phyloP scores from a whole-genome alignment of 2,329 filamentous ascomycete genomes.

The Calonectria honghensis region DNA sequence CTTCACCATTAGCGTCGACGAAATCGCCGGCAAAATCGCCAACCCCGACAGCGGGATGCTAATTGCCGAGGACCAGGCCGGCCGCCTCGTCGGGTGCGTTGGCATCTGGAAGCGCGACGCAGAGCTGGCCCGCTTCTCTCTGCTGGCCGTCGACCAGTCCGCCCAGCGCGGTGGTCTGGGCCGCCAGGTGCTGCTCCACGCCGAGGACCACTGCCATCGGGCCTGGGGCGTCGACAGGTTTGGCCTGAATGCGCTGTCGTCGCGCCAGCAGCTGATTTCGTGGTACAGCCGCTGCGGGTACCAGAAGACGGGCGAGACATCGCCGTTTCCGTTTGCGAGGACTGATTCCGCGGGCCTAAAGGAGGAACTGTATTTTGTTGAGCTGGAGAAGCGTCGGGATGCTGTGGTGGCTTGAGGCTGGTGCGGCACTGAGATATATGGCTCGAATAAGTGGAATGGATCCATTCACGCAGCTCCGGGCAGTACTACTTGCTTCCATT shows the following conservation, averaged over 20 bases:
- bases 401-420: not conserved
- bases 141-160: constrained; percentile 59
- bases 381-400: not conserved
- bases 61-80: constrained; percentile 49
- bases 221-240: constrained; percentile 55
- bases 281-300: constrained; percentile 63
- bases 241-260: constrained; percentile 59
- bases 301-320: constrained; percentile 57
- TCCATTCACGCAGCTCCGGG: no score
- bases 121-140: constrained; percentile 56
- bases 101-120: constrained; percentile 53
- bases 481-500: no score
- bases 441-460: no score
- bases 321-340: constrained; percentile 57
- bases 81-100: constrained; percentile 54
- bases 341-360: constrained; percentile 59
- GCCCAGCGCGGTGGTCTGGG: constrained; percentile 60
- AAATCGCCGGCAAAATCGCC: constrained; percentile 72
- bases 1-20: constrained; percentile 81
- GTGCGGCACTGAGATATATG: no score
- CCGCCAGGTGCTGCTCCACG: constrained; percentile 55
- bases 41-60: constrained; percentile 56
- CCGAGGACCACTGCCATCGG: constrained; percentile 56
- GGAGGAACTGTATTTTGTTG: constrained; percentile 52
- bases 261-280: constrained; percentile 57